Evolutionary conservation across 495 filamentous ascomycete genomes (phyloP).

Genomic region (Ascodesmis nigricans): DNA sequence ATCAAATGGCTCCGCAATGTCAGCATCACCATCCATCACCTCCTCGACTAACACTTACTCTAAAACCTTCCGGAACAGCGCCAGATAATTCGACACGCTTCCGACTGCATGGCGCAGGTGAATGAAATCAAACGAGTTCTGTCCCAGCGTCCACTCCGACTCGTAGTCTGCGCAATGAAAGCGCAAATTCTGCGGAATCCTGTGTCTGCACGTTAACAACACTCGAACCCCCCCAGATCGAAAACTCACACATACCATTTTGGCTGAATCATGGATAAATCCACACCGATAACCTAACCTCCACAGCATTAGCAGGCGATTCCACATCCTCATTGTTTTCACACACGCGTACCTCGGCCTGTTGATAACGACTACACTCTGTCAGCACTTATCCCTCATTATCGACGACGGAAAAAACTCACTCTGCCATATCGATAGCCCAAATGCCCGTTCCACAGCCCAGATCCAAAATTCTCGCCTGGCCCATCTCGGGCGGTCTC

Average conservation of each 20-base stretch:
- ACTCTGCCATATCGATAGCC: constrained; percentile 72
- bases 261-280: constrained; percentile 66
- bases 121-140: constrained; percentile 65
- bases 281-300: constrained; percentile 43
- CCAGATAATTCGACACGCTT: constrained; percentile 56
- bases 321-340: not conserved
- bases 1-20: constrained; percentile 40
- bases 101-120: constrained; percentile 65
- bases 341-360: constrained; percentile 27
- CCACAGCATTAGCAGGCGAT: constrained; percentile 4
- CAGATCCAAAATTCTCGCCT: constrained; percentile 45
- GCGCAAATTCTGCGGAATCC: constrained; percentile 47
- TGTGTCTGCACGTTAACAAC: constrained; percentile 21
- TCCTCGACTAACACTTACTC: constrained; percentile 27
- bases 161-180: constrained; percentile 63
- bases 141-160: constrained; percentile 51
- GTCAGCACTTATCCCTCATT: constrained; percentile 4
- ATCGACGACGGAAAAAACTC: constrained; percentile 21
- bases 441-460: constrained; percentile 84
- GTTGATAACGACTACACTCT: constrained; percentile 32
- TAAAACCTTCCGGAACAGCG: constrained; percentile 47
- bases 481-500: constrained; percentile 26
- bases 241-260: constrained; percentile 33
- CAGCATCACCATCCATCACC: constrained; percentile 3
- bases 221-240: not conserved